Base-by-base conservation (phyloP, 352 stramenopile genomes). In the Plasmopara muralis region DNA sequence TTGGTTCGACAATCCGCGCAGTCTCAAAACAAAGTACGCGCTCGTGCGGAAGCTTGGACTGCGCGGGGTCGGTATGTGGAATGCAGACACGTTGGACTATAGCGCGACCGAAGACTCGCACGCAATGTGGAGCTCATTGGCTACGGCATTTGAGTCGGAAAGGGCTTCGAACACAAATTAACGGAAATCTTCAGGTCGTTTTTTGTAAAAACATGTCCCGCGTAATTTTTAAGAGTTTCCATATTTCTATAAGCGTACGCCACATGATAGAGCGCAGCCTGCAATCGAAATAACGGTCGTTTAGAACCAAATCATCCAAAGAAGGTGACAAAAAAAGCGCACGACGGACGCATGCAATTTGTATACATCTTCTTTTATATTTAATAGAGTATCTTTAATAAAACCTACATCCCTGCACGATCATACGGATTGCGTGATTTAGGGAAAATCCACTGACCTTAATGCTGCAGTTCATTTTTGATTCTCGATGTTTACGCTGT, bases 61-160 rank as follows among this genome's bases (percentile, higher is more conserved):
- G 16, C 70, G 74, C 7, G 83, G 83, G 13, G 69, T 78, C 8
- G 83, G 79, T 53, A 90, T 93, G 83, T 93, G 83, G 83, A 83
- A 93, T 53, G 77, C 74, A 33, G 80, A 91, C 53, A 69, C 76
- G 29, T 60, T 90, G n/a, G 72, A 86, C 60, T 89, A 89, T 58
- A 47, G 34, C 33, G 50, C 64, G 14, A 28, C 15, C 14, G 62
- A 74, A 34, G 77, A 78, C 53, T 67, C 72, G 15, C 54, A 57
- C 47, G 48, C 52, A 33, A 88, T 88, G 74, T 88, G 77, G 77
- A 49, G 67, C 3, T 60, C 72, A 18, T 53, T 87, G 41, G 48
- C 64, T 3, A 50, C 60, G 12, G 74, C 69, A 30, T 68, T 69
- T 53, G 34, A 29, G 16, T 10, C 44, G 7, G 55, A 50, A 62